Conservation (phyloP, 495 filamentous ascomycete species). For the Haplographium delicatum region DNA sequence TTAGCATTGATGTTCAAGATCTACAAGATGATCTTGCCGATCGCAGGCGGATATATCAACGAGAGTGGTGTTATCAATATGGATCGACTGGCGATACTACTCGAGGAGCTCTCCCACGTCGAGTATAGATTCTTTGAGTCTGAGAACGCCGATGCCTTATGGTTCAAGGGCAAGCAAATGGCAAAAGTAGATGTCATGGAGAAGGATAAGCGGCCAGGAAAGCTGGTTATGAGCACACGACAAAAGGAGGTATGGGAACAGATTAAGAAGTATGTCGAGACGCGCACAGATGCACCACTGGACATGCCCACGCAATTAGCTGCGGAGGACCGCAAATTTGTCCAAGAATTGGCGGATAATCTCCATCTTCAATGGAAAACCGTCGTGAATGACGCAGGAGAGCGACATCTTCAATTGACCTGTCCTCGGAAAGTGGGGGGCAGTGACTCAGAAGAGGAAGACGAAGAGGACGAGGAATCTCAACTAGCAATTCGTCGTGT, state of each 20-base stretch:
- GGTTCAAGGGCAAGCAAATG: constrained; percentile 81
- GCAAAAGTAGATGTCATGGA: constrained; percentile 55
- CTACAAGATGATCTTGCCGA: constrained; percentile 85
- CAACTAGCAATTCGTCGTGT: constrained; percentile 78
- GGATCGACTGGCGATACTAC: constrained; percentile 65
- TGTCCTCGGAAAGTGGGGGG: constrained; percentile 58
- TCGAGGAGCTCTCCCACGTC: constrained; percentile 76
- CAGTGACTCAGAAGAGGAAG: constrained; percentile 48
- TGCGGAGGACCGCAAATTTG: constrained; percentile 85
- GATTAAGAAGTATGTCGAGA: constrained; percentile 75
- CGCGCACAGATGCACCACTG: constrained; percentile 47
- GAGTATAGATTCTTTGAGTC: constrained; percentile 89
- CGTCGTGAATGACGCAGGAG: constrained; percentile 68
- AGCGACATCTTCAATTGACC: constrained; percentile 71
- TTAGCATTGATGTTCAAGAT: constrained; percentile 94
- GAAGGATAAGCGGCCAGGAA: constrained; percentile 53
- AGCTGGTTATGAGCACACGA: constrained; percentile 67
- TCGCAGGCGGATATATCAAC: constrained; percentile 92
- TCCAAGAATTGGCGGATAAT: constrained; percentile 78
- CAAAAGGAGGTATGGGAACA: constrained; percentile 78
- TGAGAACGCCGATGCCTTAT: constrained; percentile 79
- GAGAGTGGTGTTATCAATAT: constrained; percentile 88
- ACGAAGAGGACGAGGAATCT: constrained; percentile 81
- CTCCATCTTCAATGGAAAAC: constrained; percentile 80
- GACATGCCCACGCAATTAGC: constrained; percentile 70